These are phyloP conservation scores for Chloromonas sp. DNA, from an alignment of 163 green algal genomes.

Conservation along the genomic window DNA sequence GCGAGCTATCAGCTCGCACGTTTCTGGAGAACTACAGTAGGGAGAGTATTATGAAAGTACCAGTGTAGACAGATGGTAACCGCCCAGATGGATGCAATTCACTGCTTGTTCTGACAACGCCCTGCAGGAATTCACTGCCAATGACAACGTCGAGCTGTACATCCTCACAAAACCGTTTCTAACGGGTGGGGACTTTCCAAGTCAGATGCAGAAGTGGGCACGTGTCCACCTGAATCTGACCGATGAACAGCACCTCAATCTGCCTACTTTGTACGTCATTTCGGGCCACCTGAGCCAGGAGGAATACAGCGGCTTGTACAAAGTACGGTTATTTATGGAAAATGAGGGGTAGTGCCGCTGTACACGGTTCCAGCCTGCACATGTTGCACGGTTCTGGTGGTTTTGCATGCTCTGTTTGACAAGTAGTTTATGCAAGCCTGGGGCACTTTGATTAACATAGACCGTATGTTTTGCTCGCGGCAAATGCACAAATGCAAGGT, in stretches of 20 bases:
- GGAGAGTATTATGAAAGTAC: too few relatives aligned
- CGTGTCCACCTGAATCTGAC: background rate
- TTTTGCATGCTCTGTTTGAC: too few relatives aligned
- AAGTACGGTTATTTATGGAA: background rate
- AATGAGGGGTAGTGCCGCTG: background rate
- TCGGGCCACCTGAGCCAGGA: conserved; percentile 7
- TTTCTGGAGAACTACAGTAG: too few relatives aligned
- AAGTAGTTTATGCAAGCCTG: too few relatives aligned
- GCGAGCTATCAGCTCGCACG: too few relatives aligned
- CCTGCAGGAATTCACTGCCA: background rate
- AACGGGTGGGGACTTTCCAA: conserved; percentile 37
- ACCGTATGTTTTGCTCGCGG: too few relatives aligned
- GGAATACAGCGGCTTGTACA: conserved; percentile 22
- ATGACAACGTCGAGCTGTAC: conserved; percentile 41
- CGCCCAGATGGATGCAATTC: too few relatives aligned
- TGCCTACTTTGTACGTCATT: conserved; percentile 17
- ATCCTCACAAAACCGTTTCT: conserved; percentile 69
- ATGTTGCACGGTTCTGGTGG: too few relatives aligned
- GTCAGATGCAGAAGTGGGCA: conserved; percentile 52
- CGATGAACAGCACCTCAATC: background rate
- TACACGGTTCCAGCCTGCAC: background rate
- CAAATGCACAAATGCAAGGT: too few relatives aligned
- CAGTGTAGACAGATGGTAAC: too few relatives aligned
- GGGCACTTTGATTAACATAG: too few relatives aligned
- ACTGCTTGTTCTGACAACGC: too few relatives aligned